Evolutionary conservation across 2,329 filamentous ascomycete species (phyloP), one percentile per base, ranked within the genome.

Genomic region (Neospermospora avenae): DNA sequence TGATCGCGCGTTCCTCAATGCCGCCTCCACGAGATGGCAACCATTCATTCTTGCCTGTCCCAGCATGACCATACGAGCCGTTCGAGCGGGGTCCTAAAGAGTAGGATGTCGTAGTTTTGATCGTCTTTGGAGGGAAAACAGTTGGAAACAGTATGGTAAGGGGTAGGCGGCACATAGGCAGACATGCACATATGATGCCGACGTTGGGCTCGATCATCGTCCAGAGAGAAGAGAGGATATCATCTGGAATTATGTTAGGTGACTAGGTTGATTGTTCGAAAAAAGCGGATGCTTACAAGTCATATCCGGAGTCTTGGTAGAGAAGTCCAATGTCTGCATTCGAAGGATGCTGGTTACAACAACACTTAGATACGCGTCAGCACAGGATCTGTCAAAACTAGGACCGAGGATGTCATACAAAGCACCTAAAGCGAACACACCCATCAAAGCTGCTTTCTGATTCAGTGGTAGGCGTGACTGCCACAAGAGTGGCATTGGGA

Each of bases 391-490:
- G n/a, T n/a, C n/a, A n/a, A n/a, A n/a, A n/a, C n/a, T n/a, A n/a
- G n/a, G n/a, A n/a, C n/a, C n/a, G 31, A 39, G 7, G 14, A 55
- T 28, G 13, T 69, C 73, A 66, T 63, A 75, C 74, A 72, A 77
- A 67, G 48, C 66, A 34, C 65, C 77, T 60, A 74, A 65, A 24
- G 72, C 74, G 71, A 74, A 74, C 51, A 71, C 74, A 62, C 57
- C 68, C 65, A 69, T 74, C 39, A 87, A 74, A 0, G 80, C 81
- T 14, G 81, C 68, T 57, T 83, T 82, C 58, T 82, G 61, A 25
- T 59, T 61, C 28, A 59, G 24, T 13, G 69, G 69, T 16, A 75
- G 59, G 22, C 68, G 65, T 18, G 73, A 63, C 6, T 63, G 65
- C 58, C 69, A 71, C 34, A 75, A 67, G 3, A 73, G 63, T 1